Evolutionary conservation across 179 eudicot species (phyloP).

Genomic region (Heliamphora pulchella): DNA sequence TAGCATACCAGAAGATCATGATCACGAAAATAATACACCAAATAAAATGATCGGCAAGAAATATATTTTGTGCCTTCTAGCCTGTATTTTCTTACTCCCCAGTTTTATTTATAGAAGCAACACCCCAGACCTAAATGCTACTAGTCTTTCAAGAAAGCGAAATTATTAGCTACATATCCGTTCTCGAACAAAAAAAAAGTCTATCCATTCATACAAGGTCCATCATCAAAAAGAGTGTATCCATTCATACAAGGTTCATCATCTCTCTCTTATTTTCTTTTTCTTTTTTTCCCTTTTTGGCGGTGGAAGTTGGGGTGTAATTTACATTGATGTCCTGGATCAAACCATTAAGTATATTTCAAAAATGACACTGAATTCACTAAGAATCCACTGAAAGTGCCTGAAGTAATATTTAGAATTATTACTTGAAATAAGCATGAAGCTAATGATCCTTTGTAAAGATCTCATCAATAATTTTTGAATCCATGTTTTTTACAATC

Average conservation of each 20-base stretch:
- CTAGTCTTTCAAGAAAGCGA: not conserved
- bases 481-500: not conserved
- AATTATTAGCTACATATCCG: not conserved
- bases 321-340: not conserved
- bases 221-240: not conserved
- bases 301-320: not conserved
- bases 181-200: not conserved
- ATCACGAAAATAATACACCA: not conserved
- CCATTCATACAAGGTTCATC: not conserved
- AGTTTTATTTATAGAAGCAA: not conserved
- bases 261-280: not conserved
- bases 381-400: not conserved
- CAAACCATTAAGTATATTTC: not conserved
- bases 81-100: not conserved
- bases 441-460: not conserved
- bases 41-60: not conserved
- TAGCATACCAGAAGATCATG: not conserved
- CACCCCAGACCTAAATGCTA: not conserved
- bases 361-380: not conserved
- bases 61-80: not conserved
- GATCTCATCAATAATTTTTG: not conserved
- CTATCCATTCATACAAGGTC: not conserved
- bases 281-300: not conserved
- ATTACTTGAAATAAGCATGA: not conserved
- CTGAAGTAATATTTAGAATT: not conserved